A percentile compares a stretch with the other conserved stretches of the same genome.
Conservation (phyloP, 2,329 filamentous ascomycete genomes). For the Clonostachys rosea region DNA sequence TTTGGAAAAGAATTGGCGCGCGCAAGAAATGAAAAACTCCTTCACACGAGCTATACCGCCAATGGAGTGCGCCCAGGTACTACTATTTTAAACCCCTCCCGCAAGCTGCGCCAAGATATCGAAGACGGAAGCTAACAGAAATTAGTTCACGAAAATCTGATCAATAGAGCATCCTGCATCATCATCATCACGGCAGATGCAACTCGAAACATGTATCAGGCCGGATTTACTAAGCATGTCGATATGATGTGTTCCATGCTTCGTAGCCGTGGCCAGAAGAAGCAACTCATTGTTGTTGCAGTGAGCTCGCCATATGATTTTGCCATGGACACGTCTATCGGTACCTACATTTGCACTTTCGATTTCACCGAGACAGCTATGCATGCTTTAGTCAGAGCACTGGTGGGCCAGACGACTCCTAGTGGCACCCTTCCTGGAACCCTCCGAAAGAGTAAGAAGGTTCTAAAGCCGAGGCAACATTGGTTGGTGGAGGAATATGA, state of each 20-base stretch:
- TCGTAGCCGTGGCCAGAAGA: conserved; percentile 72
- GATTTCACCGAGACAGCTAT: conserved; percentile 94
- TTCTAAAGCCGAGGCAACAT: conserved; percentile 83
- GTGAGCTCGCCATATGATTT: conserved; percentile 97
- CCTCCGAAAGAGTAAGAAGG: conserved; percentile 80
- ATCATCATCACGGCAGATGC: conserved; percentile 92
- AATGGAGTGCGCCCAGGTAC: conserved; percentile 78
- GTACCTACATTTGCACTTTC: conserved; percentile 92
- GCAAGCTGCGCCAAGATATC: not conserved
- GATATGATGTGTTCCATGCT: conserved; percentile 92
- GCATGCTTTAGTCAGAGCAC: conserved; percentile 73
- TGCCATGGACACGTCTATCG: conserved; percentile 84
- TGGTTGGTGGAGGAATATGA: conserved; percentile 93
- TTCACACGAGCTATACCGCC: conserved; percentile 93
- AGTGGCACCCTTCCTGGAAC: conserved; percentile 64
- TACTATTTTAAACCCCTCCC: conserved; percentile 1
- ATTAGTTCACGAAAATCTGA: conserved; percentile 81
- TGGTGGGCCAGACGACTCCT: conserved; percentile 70
- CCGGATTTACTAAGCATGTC: conserved; percentile 92
- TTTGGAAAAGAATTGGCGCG: conserved; percentile 83
- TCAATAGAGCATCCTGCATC: conserved; percentile 81
- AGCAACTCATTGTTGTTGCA: conserved; percentile 84
- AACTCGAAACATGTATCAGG: conserved; percentile 89
- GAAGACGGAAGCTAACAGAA: conserved; percentile 5
- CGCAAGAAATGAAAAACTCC: conserved; percentile 76